Conservation (phyloP, 192 early-diverging fungal species). For the Podila horticola region DNA sequence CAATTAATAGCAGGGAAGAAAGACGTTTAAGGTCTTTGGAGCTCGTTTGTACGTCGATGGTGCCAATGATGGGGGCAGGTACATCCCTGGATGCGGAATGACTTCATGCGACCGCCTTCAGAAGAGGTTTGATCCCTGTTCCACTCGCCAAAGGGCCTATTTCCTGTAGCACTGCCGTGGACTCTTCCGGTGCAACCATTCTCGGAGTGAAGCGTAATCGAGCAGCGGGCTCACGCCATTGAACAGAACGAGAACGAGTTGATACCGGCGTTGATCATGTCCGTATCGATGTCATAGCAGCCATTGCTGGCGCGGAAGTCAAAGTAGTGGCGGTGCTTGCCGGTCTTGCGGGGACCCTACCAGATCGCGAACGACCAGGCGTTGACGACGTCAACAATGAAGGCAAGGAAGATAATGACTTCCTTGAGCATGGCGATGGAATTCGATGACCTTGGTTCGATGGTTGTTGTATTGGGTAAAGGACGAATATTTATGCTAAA, state of each 20-base stretch:
- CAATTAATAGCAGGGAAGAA: no score
- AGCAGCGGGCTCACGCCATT: conserved; percentile 12
- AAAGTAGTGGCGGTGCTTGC: conserved; percentile 6
- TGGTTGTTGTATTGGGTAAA: no score
- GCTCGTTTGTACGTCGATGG: no score
- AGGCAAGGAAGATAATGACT: no score
- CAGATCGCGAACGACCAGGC: conserved; percentile 20
- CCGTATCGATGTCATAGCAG: conserved; percentile 11
- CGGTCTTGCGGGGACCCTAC: background rate
- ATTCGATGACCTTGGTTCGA: no score
- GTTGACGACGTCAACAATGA: no score
- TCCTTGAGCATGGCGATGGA: no score
- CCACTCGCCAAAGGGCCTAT: conserved; percentile 1
- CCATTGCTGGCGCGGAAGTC: conserved; percentile 4
- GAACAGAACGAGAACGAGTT: conserved; percentile 18
- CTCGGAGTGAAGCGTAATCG: conserved; percentile 3
- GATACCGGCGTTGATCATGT: conserved; percentile 3
- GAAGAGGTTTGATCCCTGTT: conserved; percentile 2
- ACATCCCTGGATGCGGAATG: conserved; percentile 16
- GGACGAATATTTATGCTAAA: no score
- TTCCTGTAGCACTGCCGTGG: conserved; percentile 4
- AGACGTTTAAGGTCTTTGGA: no score
- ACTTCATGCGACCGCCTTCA: conserved; percentile 11
- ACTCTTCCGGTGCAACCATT: background rate
- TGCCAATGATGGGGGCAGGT: no score